Evolutionary conservation across 2,329 filamentous ascomycete species (phyloP).

Genomic region (Decorospora gaudefroyi): DNA sequence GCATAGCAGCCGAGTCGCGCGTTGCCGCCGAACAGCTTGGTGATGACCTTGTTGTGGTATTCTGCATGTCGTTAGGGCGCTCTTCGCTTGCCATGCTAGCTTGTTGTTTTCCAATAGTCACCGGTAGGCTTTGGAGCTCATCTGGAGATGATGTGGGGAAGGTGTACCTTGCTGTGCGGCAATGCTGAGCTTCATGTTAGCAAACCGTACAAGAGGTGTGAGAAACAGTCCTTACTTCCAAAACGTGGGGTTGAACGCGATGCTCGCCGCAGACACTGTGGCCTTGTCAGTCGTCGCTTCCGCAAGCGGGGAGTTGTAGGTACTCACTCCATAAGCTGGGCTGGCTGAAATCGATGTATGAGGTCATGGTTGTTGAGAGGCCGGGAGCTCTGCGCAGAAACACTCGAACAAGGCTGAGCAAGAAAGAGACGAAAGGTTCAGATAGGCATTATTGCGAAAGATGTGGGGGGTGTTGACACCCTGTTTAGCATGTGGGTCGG

Average conservation of each 20-base stretch:
- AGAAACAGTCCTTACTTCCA: constrained; percentile 75
- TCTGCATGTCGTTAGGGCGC: constrained; percentile 59
- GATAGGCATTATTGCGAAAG: constrained; percentile 8
- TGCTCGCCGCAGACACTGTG: constrained; percentile 76
- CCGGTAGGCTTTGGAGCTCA: too few species aligned
- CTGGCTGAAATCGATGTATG: constrained; percentile 52
- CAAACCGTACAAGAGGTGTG: background rate
- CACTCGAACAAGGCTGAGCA: background rate
- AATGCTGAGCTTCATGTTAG: constrained; percentile 60
- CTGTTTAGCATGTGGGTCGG: constrained; percentile 28
- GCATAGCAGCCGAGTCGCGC: constrained; percentile 83
- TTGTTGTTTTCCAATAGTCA: background rate
- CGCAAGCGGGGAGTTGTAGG: background rate
- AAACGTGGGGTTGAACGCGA: constrained; percentile 97
- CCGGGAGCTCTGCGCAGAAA: background rate
- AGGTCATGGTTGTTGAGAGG: constrained; percentile 23
- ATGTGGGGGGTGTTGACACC: constrained; percentile 30
- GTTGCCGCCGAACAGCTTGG: constrained; percentile 80
- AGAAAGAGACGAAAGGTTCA: constrained; percentile 1
- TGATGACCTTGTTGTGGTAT: constrained; percentile 88
- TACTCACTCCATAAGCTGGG: constrained; percentile 55
- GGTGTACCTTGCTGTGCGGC: constrained; percentile 75
- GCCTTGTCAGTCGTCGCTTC: constrained; percentile 7
- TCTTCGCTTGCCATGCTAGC: background rate
- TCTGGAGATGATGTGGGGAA: too few species aligned